Evolutionary conservation across 225 moss, liverwort and hornwort species (phyloP), one percentile per base, ranked within the genome.

Genomic region (Pseudoscleropodium purum): DNA sequence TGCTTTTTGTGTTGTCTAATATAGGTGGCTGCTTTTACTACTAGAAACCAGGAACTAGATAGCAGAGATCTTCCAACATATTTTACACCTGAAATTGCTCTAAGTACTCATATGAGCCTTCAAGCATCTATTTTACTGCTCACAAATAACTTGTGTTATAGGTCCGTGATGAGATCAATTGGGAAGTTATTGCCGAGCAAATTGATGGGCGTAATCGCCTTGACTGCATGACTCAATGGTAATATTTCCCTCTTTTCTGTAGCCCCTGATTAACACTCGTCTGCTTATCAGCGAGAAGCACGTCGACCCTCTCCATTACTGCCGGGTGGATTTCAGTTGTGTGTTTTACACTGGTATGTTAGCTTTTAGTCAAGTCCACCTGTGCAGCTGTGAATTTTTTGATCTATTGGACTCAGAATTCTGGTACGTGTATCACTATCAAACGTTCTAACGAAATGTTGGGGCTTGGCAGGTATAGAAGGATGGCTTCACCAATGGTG

Each of bases 401-500:
- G 62, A 67, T 76, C 61, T n/a, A 69, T 64, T 75, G 77, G 51
- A 61, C 45, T 83, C 31, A 68, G 85, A 82, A 51, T 82, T 74
- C 67, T 63, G 84, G 75, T 67, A n/a, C 52, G 15, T 84, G 37
- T 67, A 41, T 25, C 75, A 72, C 39, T 39, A 49, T 85, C 26
- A 45, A 83, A 39, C 33, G 74, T 67, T 88, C 52, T 87, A 66
- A 89, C n/a, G 49, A 68, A 64, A 83, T 92, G 79, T 70, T 85
- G 77, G 56, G 74, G 43, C 62, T 83, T 90, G 86, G 64, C 92
- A 93, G 95, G 95, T 95, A 95, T 88, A 51, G 14, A 9, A 93
- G 7, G 74, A 85, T 93, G 90, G 92, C 92, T 83, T 95, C 95
- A 43, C 87, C 95, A 79, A 91, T 95, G 95, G 93, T 95, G 73